Base-by-base conservation (phyloP, 2,329 filamentous ascomycete genomes). In the Bipolaris bicolor region DNA sequence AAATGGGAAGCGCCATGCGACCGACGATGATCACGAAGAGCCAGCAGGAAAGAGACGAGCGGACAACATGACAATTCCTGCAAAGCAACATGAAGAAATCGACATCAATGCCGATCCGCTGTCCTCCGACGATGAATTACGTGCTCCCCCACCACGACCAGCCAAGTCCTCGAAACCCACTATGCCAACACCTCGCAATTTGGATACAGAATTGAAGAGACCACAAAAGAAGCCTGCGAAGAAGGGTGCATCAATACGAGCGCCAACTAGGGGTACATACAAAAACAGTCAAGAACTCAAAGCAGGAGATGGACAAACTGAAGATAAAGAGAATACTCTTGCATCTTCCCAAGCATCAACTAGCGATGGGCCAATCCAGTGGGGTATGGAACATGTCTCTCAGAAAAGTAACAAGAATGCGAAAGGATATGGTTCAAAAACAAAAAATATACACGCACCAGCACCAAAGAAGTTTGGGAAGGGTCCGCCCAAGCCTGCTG, bases 1-100 rank as follows among this genome's bases (percentile, higher is more conserved):
- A 5, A 46, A 57, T 1, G 68, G 70, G 31, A 72, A 71, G 52
- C 62, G 62, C 26, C 76, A 80, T 64, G 78, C 77, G 16, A 70
- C 60, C 5, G 54, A 66, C 5, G 66, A 76, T 1, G 72, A 79
- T 45, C 77, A 80, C 49, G 71, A 75, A 24, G 70, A 75, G 24
- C 58, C 60, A 20, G 22, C 46, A 7, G 31, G 44, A 20, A 60
- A 61, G 52, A 47, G 56, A 49, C 46, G 50, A 39, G 52, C 52
- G 9, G 41, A 46, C 5, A 22, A n/a, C 6, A 18, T 29, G 7
- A 26, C 11, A 26, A 7, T 39, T 10, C 18, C 45, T 26, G 36
- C 5, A 34, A 47, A 47, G 9, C 13, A 49, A 39, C 39, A 49
- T 7, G 45, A 45, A 61, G 18, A 58, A 63, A 18, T 48, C 57